phyloP scores from a whole-genome alignment of 1,284 basidiomycete species.

The Ceratorhiza oryzae-sativae region DNA sequence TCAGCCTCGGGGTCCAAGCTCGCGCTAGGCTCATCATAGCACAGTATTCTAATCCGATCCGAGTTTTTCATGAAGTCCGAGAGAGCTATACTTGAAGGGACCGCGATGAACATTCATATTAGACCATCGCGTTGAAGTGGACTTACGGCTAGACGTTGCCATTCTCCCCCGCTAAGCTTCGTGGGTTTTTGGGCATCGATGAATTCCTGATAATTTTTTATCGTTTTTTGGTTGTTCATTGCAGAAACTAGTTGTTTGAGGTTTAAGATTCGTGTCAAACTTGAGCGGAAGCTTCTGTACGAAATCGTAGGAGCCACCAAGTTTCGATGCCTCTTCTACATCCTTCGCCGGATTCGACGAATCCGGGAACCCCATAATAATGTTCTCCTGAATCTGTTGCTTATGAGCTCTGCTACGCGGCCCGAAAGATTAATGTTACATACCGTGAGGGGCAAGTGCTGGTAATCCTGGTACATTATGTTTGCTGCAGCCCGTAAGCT shows the following conservation, averaged over 20 bases:
- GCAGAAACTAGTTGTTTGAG: not conserved
- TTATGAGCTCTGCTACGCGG: not conserved
- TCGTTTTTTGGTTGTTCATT: not conserved
- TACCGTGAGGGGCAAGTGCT: constrained; percentile 39
- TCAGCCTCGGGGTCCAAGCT: constrained; percentile 72
- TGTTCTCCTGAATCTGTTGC: constrained; percentile 40
- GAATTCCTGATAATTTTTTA: not conserved
- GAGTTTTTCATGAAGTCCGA: constrained; percentile 76
- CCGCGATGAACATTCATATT: constrained; percentile 8
- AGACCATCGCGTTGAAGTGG: constrained; percentile 45
- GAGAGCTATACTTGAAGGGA: constrained; percentile 56
- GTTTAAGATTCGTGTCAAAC: constrained; percentile 37
- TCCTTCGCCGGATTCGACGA: constrained; percentile 6
- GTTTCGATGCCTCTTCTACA: constrained; percentile 38
- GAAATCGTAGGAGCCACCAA: constrained; percentile 39
- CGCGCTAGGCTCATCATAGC: constrained; percentile 75
- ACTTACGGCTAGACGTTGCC: constrained; percentile 55
- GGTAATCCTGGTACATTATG: constrained; percentile 42
- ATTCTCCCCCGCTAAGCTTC: constrained; percentile 34
- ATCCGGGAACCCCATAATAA: constrained; percentile 33
- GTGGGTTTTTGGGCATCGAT: constrained; percentile 7
- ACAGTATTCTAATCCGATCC: constrained; percentile 63
- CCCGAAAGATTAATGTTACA: not conserved
- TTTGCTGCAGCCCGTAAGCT: constrained; percentile 34
- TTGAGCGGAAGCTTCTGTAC: constrained; percentile 39